Percentiles rank a stretch among this genome's conserved stretches.
These are phyloP conservation scores for Lophium mytilinum DNA, from an alignment of 495 filamentous ascomycete genomes.

Conservation along the genomic window DNA sequence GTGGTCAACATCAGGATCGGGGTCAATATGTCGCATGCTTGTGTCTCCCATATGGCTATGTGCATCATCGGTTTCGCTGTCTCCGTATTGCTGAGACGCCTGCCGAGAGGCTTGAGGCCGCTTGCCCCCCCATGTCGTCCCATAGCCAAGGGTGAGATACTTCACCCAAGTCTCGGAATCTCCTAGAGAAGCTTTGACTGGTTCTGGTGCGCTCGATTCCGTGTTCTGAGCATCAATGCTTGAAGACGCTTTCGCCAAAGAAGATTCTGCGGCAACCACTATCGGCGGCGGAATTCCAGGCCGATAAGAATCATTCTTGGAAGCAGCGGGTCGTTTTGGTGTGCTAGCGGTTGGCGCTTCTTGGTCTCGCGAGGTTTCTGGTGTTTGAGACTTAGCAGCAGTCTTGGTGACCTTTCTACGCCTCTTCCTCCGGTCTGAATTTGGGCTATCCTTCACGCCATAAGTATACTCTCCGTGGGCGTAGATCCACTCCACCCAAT, in stretches of 20 bases:
- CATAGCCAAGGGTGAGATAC: conserved; percentile 46
- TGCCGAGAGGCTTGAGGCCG: background rate
- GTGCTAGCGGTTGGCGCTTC: background rate
- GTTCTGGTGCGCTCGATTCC: conserved; percentile 1
- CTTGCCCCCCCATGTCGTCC: conserved; percentile 45
- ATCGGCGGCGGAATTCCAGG: conserved; percentile 30
- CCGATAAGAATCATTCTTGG: background rate
- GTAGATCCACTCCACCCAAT: conserved; percentile 81
- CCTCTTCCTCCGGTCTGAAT: conserved; percentile 37
- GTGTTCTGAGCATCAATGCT: conserved; percentile 10
- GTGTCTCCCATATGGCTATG: conserved; percentile 4
- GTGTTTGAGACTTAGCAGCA: background rate
- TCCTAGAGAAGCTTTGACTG: conserved; percentile 12
- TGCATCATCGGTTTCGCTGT: background rate
- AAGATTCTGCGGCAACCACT: conserved; percentile 22
- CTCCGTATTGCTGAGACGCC: background rate
- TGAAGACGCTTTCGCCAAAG: conserved; percentile 18
- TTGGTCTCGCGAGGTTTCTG: background rate
- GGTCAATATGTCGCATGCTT: conserved; percentile 30
- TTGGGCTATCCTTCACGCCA: conserved; percentile 68
- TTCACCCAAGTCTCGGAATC: conserved; percentile 30
- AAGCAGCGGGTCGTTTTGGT: background rate
- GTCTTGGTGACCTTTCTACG: conserved; percentile 14
- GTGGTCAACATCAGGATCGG: conserved; percentile 31
- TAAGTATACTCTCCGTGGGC: conserved; percentile 69